These are phyloP conservation scores for Fusarium sp. DNA, from an alignment of 2,329 filamentous ascomycete genomes.

Conservation along the genomic window DNA sequence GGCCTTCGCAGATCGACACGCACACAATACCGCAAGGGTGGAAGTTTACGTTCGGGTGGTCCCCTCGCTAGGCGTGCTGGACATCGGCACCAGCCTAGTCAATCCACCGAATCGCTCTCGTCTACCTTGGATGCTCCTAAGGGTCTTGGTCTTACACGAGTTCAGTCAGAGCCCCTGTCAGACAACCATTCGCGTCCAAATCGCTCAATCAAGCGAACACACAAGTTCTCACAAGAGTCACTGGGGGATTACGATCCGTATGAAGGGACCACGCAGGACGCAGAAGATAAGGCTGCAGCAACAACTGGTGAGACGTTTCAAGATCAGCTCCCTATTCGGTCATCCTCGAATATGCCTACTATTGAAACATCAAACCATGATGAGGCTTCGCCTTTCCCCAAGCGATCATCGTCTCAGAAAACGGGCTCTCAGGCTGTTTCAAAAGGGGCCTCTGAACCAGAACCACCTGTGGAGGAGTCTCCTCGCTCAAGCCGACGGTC, in stretches of 20 bases:
- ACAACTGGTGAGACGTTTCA: constrained; percentile 43
- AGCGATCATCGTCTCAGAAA: constrained; percentile 67
- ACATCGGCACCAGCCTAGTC: constrained; percentile 71
- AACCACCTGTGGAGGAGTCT: constrained; percentile 53
- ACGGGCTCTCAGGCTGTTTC: constrained; percentile 59
- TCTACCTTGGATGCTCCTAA: constrained; percentile 60
- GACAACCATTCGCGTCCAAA: constrained; percentile 71
- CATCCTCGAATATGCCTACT: constrained; percentile 57
- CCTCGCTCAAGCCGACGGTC: constrained; percentile 54
- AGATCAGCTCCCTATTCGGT: constrained; percentile 51
- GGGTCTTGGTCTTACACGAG: constrained; percentile 67
- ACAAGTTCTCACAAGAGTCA: constrained; percentile 62
- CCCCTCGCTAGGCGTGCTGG: constrained; percentile 80
- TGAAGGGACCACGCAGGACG: constrained; percentile 51
- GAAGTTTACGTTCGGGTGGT: constrained; percentile 80
- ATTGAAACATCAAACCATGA: constrained; percentile 72
- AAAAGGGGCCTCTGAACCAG: constrained; percentile 40
- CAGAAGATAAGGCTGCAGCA: constrained; percentile 37
- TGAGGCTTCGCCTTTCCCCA: constrained; percentile 58
- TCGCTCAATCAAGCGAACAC: constrained; percentile 59
- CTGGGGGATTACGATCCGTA: constrained; percentile 60
- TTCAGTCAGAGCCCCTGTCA: constrained; percentile 74
- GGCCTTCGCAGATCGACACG: constrained; percentile 89
- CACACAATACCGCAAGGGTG: constrained; percentile 88
- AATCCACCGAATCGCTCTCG: constrained; percentile 49